Conservation (phyloP, 1,284 basidiomycete species). For the Boletus sp. region DNA sequence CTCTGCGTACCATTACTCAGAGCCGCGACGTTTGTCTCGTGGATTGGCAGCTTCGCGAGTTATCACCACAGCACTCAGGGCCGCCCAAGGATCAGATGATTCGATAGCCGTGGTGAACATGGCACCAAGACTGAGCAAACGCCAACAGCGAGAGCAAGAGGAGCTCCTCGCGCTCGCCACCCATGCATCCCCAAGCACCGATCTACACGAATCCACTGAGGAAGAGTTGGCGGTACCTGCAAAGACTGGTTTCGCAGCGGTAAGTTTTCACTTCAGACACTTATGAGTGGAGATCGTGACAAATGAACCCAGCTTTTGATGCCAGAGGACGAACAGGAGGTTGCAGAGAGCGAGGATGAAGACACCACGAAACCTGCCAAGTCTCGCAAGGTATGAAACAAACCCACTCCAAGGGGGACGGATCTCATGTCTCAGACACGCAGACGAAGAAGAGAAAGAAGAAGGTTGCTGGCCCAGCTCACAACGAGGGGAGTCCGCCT, state of each 20-base stretch:
- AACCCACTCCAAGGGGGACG: background rate
- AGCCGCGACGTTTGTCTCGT: too few species aligned
- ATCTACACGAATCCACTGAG: slow-evolving; percentile 28
- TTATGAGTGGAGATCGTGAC: slow-evolving; percentile 17
- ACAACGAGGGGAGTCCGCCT: slow-evolving; percentile 9
- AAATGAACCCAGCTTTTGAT: slow-evolving; percentile 26
- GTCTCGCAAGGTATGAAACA: slow-evolving; percentile 41
- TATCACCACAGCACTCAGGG: background rate
- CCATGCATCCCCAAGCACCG: slow-evolving; percentile 19
- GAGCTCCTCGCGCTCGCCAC: slow-evolving; percentile 59
- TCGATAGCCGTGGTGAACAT: slow-evolving; percentile 34
- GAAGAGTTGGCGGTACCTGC: slow-evolving; percentile 25
- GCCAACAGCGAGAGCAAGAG: slow-evolving; percentile 80
- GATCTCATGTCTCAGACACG: slow-evolving; percentile 1
- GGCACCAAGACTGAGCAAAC: slow-evolving; percentile 76
- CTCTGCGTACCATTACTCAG: too few species aligned
- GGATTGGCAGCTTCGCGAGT: background rate
- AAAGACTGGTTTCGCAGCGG: slow-evolving; percentile 53
- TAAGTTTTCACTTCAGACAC: slow-evolving; percentile 32
- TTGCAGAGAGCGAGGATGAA: slow-evolving; percentile 30
- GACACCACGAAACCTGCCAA: slow-evolving; percentile 32
- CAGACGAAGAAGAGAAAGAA: slow-evolving; percentile 56
- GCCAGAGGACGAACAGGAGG: slow-evolving; percentile 39
- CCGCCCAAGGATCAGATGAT: slow-evolving; percentile 8
- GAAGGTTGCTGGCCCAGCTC: slow-evolving; percentile 28